phyloP scores from a whole-genome alignment of 495 filamentous ascomycete species.

The Neohortaea acidophila region DNA sequence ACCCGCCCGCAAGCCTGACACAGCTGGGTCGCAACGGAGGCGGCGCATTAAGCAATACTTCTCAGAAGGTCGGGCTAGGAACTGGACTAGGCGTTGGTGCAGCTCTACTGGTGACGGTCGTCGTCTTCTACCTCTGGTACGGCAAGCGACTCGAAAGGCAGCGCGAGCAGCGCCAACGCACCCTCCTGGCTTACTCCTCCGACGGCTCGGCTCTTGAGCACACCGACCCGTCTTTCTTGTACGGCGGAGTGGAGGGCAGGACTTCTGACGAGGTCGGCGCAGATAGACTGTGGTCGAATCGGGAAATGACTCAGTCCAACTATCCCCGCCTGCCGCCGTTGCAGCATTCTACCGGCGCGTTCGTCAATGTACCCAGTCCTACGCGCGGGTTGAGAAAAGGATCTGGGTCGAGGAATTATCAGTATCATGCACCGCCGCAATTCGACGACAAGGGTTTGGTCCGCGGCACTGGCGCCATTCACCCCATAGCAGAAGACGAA shows the following conservation, averaged over 20 bases:
- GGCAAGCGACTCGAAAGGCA: slow-evolving; percentile 35
- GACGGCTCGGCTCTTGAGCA: slow-evolving; percentile 10
- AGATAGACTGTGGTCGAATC: slow-evolving; percentile 17
- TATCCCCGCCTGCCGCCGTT: slow-evolving; percentile 2
- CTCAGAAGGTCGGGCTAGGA: slow-evolving; percentile 50
- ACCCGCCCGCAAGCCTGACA: slow-evolving; percentile 25
- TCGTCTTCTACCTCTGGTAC: slow-evolving; percentile 44
- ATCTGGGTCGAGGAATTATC: slow-evolving; percentile 27
- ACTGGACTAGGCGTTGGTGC: slow-evolving; percentile 59
- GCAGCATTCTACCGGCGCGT: slow-evolving; percentile 34
- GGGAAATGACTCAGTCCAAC: slow-evolving; percentile 6
- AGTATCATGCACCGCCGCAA: slow-evolving; percentile 29
- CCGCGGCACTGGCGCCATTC: slow-evolving; percentile 38
- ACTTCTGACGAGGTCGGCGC: slow-evolving; percentile 12
- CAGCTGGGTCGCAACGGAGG: not conserved
- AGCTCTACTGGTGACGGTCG: slow-evolving; percentile 35
- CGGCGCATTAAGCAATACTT: slow-evolving; percentile 23
- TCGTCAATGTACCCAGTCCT: slow-evolving; percentile 41
- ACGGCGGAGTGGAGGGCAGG: slow-evolving; percentile 4
- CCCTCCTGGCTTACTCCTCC: slow-evolving; percentile 31
- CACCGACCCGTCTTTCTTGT: not conserved
- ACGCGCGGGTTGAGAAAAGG: slow-evolving; percentile 35
- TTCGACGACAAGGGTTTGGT: slow-evolving; percentile 34
- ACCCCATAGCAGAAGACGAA: slow-evolving; percentile 55
- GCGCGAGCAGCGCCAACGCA: slow-evolving; percentile 35